phyloP scores from a whole-genome alignment of 257 asterid species.

The Oldenlandia corymbosa region DNA sequence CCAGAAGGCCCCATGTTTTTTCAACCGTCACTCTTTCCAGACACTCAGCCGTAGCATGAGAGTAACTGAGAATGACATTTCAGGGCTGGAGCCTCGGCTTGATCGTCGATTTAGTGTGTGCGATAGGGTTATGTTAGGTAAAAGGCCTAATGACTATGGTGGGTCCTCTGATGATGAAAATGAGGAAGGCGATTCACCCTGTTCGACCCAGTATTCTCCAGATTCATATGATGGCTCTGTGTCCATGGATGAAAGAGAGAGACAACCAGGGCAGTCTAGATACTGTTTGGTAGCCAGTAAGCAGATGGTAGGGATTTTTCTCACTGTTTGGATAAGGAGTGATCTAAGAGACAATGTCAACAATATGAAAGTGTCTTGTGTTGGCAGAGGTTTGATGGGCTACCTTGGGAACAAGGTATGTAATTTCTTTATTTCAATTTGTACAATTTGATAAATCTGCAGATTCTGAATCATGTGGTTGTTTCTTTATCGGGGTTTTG shows the following conservation, averaged over 20 bases:
- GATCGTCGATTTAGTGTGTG: constrained; percentile 84
- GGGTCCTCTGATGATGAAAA: constrained; percentile 60
- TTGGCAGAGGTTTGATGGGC: constrained; percentile 98
- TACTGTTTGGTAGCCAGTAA: constrained; percentile 89
- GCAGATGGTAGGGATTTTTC: constrained; percentile 96
- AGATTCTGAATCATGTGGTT: constrained; percentile 2
- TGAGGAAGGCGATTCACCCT: constrained; percentile 50
- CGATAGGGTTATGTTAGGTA: constrained; percentile 58
- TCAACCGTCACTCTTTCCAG: constrained; percentile 67
- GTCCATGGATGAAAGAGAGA: constrained; percentile 52
- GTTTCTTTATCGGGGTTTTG: constrained; percentile 20
- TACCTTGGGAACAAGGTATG: constrained; percentile 96
- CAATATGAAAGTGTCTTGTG: constrained; percentile 88
- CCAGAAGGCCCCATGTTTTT: constrained; percentile 46
- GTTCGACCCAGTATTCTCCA: constrained; percentile 42
- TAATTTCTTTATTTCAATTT: constrained; percentile 9
- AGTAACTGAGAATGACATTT: constrained; percentile 49
- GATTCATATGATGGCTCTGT: constrained; percentile 33
- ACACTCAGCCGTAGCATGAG: constrained; percentile 80
- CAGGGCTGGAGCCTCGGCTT: constrained; percentile 51
- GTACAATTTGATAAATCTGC: constrained; percentile 9
- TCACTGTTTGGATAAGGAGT: constrained; percentile 80
- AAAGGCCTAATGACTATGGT: constrained; percentile 52
- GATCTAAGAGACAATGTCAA: constrained; percentile 63
- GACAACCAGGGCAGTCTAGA: constrained; percentile 44